Conservation (phyloP, 768 basidiomycete species). For the Rhodosporidiobolus sp. region DNA sequence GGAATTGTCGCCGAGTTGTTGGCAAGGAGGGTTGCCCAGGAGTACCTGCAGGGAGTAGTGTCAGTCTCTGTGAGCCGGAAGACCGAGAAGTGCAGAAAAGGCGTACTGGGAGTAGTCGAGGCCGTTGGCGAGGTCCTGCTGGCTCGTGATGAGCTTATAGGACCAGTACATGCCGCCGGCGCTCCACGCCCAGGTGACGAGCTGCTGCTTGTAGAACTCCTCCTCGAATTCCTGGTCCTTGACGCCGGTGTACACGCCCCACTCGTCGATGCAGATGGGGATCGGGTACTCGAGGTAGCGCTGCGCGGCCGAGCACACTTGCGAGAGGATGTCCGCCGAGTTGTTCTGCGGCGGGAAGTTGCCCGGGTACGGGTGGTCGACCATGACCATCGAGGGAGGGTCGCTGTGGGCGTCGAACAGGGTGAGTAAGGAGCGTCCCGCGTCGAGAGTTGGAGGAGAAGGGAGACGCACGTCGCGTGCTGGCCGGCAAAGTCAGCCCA, state of each 20-base stretch:
- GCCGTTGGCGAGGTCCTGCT: constrained; percentile 22
- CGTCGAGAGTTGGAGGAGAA: background rate
- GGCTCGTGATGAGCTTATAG: constrained; percentile 14
- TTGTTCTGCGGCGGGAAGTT: constrained; percentile 41
- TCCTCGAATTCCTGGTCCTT: constrained; percentile 40
- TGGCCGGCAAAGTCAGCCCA: constrained; percentile 3
- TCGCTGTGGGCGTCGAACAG: constrained; percentile 11
- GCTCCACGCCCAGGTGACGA: constrained; percentile 42
- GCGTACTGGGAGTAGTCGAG: constrained; percentile 37
- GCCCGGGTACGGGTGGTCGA: constrained; percentile 31
- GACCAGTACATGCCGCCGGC: constrained; percentile 36
- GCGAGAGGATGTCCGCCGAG: constrained; percentile 30
- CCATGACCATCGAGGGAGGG: constrained; percentile 35
- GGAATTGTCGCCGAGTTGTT: constrained; percentile 27
- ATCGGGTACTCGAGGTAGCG: constrained; percentile 39
- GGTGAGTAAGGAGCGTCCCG: background rate
- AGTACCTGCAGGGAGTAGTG: background rate
- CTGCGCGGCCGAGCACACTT: constrained; percentile 41
- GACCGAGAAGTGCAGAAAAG: background rate
- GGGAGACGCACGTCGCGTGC: background rate
- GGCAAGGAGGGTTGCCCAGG: constrained; percentile 17
- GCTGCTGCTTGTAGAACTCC: constrained; percentile 42
- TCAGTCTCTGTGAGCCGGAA: background rate
- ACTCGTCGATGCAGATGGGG: constrained; percentile 43
- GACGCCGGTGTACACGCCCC: constrained; percentile 40